These are phyloP conservation scores for Schoenoplectus tabernaemontani DNA, from an alignment of 202 grass and related monocot genomes.

Conservation along the genomic window DNA sequence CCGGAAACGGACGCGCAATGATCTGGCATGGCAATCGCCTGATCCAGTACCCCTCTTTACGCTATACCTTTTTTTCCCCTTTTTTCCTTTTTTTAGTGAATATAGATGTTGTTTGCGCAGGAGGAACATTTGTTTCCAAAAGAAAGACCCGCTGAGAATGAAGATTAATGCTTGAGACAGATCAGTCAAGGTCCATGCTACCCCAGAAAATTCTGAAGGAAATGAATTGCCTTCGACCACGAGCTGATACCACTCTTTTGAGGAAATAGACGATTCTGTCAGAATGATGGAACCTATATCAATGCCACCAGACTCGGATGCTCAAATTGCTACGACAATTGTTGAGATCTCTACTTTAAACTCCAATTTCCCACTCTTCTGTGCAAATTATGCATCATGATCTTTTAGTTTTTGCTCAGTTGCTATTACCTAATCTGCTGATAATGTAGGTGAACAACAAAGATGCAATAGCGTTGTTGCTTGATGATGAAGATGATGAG, in stretches of 20 bases:
- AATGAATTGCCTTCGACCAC: not conserved
- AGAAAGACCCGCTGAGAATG: not conserved
- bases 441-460: conserved; percentile 62
- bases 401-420: not conserved
- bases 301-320: conserved; percentile 42
- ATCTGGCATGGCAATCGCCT: conserved; percentile 12
- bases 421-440: too few species aligned
- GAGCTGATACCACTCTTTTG: conserved; percentile 54
- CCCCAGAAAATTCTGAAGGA: not conserved
- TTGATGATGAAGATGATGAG: conserved; percentile 41
- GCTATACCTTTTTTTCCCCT: not conserved
- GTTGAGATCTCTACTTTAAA: conserved; percentile 39
- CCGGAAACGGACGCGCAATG: not conserved
- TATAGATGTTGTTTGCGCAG: not conserved
- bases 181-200: not conserved
- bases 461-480: conserved; percentile 54
- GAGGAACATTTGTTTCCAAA: conserved; percentile 12
- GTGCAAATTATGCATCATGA: not conserved
- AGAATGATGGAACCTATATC: not conserved
- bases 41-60: not conserved
- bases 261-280: conserved; percentile 47
- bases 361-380: not conserved
- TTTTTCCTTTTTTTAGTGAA: not conserved
- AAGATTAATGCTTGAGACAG: not conserved
- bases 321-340: conserved; percentile 65